Conservation (phyloP, 805 yeast genomes). For the Candida easanensis region DNA sequence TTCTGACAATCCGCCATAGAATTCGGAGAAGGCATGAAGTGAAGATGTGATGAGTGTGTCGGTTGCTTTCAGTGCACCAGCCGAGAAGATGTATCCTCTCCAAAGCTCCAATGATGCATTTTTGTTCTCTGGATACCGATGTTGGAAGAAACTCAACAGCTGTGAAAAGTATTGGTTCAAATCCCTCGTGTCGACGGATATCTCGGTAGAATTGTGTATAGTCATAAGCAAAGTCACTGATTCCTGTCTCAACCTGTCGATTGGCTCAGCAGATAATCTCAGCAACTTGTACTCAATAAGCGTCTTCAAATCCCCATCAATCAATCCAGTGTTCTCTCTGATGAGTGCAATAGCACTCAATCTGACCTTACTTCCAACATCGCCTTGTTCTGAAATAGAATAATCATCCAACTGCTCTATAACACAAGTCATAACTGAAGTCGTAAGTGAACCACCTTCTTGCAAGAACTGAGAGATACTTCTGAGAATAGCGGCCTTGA, state of each 20-base stretch:
- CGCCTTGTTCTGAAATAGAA: conserved; percentile 79
- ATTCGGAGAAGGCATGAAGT: conserved; percentile 35
- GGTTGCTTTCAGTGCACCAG: conserved; percentile 56
- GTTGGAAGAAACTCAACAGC: conserved; percentile 25
- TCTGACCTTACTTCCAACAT: conserved; percentile 82
- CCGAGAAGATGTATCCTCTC: conserved; percentile 52
- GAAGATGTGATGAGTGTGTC: conserved; percentile 43
- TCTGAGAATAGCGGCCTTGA: conserved; percentile 14
- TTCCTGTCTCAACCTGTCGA: conserved; percentile 47
- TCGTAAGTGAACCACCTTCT: conserved; percentile 2
- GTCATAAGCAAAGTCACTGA: conserved; percentile 39
- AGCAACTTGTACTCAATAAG: conserved; percentile 38
- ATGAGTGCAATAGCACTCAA: conserved; percentile 44
- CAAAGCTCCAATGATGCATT: conserved; percentile 39
- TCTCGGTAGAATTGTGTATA: conserved; percentile 22
- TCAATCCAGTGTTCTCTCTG: conserved; percentile 22
- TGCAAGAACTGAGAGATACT: conserved; percentile 18
- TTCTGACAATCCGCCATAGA: conserved; percentile 24
- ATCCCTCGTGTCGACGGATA: conserved; percentile 17
- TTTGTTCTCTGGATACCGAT: conserved; percentile 15
- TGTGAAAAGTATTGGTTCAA: conserved; percentile 29
- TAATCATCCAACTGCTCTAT: conserved; percentile 64
- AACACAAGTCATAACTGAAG: conserved; percentile 10
- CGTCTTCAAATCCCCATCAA: conserved; percentile 11
- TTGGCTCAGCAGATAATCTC: conserved; percentile 61